Conservation (phyloP, 805 yeast species). For the Henningerozyma blattae region DNA sequence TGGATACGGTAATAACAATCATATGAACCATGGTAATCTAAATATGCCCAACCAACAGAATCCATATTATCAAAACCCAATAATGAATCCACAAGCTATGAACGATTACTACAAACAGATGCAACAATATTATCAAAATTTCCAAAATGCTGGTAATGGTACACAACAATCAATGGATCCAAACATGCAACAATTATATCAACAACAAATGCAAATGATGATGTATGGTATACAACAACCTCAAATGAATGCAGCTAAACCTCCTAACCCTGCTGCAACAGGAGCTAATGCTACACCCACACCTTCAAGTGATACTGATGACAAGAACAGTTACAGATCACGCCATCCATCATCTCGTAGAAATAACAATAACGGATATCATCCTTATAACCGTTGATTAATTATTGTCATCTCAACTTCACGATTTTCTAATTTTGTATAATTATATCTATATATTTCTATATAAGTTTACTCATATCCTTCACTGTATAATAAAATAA, state of each 20-base stretch:
- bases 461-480: too few relatives aligned
- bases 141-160: slow-evolving; percentile 20
- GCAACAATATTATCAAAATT: slow-evolving; percentile 37
- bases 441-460: too few relatives aligned
- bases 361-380: slow-evolving; percentile 19
- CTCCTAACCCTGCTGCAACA: neutral
- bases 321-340: neutral
- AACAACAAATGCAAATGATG: slow-evolving; percentile 27
- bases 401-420: too few relatives aligned
- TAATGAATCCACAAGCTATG: slow-evolving; percentile 42
- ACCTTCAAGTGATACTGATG: neutral
- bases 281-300: slow-evolving; percentile 5
- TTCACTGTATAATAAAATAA: too few relatives aligned
- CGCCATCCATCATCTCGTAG: slow-evolving; percentile 11
- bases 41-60: slow-evolving; percentile 14
- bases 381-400: slow-evolving; percentile 24
- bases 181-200: slow-evolving; percentile 18
- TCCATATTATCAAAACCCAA: slow-evolving; percentile 23
- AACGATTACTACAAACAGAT: slow-evolving; percentile 52
- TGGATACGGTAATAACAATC: neutral
- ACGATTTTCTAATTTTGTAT: too few relatives aligned
- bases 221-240: slow-evolving; percentile 13
- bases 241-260: neutral
- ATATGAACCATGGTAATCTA: slow-evolving; percentile 6
- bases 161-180: neutral